Evolutionary conservation across 441 rosid genomes (phyloP).

Genomic region (Erodium moschatum): DNA sequence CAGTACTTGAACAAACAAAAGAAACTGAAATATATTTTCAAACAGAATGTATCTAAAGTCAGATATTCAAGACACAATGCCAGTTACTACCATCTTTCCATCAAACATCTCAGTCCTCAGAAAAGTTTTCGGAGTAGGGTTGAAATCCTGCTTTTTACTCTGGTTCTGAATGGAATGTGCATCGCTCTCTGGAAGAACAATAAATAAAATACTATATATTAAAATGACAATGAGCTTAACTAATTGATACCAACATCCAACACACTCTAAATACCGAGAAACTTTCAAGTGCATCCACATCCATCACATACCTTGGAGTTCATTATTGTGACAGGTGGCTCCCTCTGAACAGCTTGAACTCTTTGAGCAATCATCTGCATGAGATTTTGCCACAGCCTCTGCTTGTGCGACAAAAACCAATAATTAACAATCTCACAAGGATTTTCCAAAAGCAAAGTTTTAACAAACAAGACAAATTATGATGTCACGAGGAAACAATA

Average conservation of each 20-base stretch:
- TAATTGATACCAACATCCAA: background rate
- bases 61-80: background rate
- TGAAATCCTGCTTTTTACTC: background rate
- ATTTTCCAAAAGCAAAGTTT: background rate
- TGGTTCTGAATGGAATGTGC: background rate
- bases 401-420: slow-evolving; percentile 1
- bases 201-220: background rate
- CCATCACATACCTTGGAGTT: background rate
- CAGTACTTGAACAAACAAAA: slow-evolving; percentile 20
- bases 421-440: background rate
- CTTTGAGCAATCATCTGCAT: background rate
- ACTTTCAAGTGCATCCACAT: background rate
- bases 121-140: slow-evolving; percentile 6
- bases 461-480: slow-evolving; percentile 1
- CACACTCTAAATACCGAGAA: background rate
- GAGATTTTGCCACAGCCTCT: background rate
- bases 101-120: background rate
- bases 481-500: background rate
- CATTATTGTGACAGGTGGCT: background rate
- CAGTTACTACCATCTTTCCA: background rate
- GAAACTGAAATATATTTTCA: background rate
- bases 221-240: background rate
- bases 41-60: background rate
- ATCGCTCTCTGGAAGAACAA: background rate
- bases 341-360: background rate